Base-by-base conservation (phyloP, 2,329 filamentous ascomycete species). In the Beauveria scarabaeidicola region DNA sequence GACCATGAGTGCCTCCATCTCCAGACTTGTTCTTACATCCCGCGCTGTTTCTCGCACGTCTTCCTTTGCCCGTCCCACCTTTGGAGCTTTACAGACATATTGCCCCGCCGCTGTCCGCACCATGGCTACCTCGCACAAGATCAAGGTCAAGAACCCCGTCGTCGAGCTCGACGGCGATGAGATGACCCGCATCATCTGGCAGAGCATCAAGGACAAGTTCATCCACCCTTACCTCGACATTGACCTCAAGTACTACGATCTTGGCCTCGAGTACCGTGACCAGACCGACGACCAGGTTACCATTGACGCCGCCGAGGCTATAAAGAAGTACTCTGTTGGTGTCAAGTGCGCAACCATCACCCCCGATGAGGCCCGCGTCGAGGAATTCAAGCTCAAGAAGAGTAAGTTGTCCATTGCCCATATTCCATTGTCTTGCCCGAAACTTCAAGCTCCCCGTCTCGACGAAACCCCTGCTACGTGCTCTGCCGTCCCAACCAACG, bases 331-430 rank as follows among this genome's bases (percentile, higher is more conserved):
- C 83, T 91, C 88, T 62, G 94, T 99, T 59, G 94, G 93, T 76
- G 91, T 99, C 80, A 99, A 99, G 83, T 99, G 94, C 77, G 94
- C 94, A 66, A 99, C 94, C 74, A 99, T 99, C 79, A 99, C 94
- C 47, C 94, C 94, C 43, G 94, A 99, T 74, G 94, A 99, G 84
- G 88, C 86, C 65, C 88, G 94, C 73, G 93, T 99, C 32, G 84
- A 97, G 81, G 94, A 97, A 78, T 99, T 97, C 78, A 92, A 97
- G 74, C 84, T 99, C 68, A 99, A 97, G 89, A 87, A 97, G 81
- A 97, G 89, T 92, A 78, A 75, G 87, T 75, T 43, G 41, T 52
- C 36, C 50, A 44, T 52, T 54, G 53, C 63, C 62, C 48, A 61
- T 63, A 61, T 41, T 13, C 59, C 63, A 59, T 44, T 47, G 21